Conservation (phyloP, 495 filamentous ascomycete species). For the Penicillium goetzii region DNA sequence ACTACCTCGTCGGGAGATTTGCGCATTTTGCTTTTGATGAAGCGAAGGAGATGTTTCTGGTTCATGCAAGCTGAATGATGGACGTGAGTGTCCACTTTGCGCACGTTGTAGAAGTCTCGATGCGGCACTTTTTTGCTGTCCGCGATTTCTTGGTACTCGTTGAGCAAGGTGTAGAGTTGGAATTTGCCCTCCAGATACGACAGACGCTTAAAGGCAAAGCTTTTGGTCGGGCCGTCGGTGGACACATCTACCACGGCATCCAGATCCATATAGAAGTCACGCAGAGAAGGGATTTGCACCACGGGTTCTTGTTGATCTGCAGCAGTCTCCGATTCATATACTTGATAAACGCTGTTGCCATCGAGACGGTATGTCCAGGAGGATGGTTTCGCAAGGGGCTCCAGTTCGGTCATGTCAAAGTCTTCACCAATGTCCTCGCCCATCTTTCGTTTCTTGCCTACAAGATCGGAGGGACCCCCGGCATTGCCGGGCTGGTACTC, state of each 20-base stretch:
- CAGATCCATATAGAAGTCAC: slow-evolving; percentile 95
- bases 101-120: slow-evolving; percentile 97
- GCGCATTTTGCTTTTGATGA: slow-evolving; percentile 99
- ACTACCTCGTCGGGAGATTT: slow-evolving; percentile 94
- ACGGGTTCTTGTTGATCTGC: slow-evolving; percentile 66
- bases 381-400: slow-evolving; percentile 68
- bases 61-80: slow-evolving; percentile 99
- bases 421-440: slow-evolving; percentile 91
- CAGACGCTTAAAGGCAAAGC: slow-evolving; percentile 90
- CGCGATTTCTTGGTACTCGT: slow-evolving; percentile 96
- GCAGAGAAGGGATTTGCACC: slow-evolving; percentile 81
- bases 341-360: slow-evolving; percentile 84
- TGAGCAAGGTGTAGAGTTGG: slow-evolving; percentile 87
- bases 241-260: slow-evolving; percentile 82
- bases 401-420: slow-evolving; percentile 77
- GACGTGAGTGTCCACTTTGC: slow-evolving; percentile 98
- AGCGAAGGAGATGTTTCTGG: slow-evolving; percentile 95
- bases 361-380: slow-evolving; percentile 77
- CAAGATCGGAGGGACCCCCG: slow-evolving; percentile 27
- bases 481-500: slow-evolving; percentile 40
- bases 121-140: slow-evolving; percentile 98
- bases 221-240: slow-evolving; percentile 93
- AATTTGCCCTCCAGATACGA: slow-evolving; percentile 97
- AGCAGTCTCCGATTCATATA: slow-evolving; percentile 68
- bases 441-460: slow-evolving; percentile 71